Evolutionary conservation across 1,139 yeast genomes (phyloP), one percentile per base, ranked within the genome.

Genomic region (Candida anutae): DNA sequence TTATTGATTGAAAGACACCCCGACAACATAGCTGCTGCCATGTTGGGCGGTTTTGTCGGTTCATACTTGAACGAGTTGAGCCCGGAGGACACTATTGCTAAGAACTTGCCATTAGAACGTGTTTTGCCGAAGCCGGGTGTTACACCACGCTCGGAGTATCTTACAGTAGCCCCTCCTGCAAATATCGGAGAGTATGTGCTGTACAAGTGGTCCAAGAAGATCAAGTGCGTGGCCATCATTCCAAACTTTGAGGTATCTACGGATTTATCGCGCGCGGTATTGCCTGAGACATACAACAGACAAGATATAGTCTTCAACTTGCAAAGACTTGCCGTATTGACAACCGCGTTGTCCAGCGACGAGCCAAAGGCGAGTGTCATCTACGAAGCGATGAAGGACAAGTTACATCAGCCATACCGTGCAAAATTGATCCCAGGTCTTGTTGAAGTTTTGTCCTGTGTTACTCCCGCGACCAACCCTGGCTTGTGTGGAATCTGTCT

Each of bases 21-120:
- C 19, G 98, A 90, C 56, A 90, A 90, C 55, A 88, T 90, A 47
- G 88, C 96, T 14, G 98, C 98, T 20, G 95, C 98, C 25, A 85
- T 90, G 95, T 79, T 88, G 75, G 98, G 98, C 33, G 97, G 98
- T 4, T 90, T 90, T 55, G 94, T 88, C 22, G 98, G 98, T 21
- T 84, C 95, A 1, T 90, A 83, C 55, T 69, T 90, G 49, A 74
- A 94, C 45, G 94, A 84, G 39, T 62, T 90, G 37, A 62, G 75
- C 19, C 75, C 77, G 4, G 69, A 73, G 26, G 95, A 88, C 38
- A 66, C 72, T 35, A 77, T 68, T 31, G 71, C 82, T 30, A 80
- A 82, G 39, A 87, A 78, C 48, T 82, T 85, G 29, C 95, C 96
- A 12, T 62, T 90, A 29, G 77, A 83, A 28, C 82, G 78, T 43